Percentiles rank a stretch among this genome's conserved stretches.
These are phyloP conservation scores for Paulownia fortunei DNA, from an alignment of 257 asterid genomes.

Conservation along the genomic window DNA sequence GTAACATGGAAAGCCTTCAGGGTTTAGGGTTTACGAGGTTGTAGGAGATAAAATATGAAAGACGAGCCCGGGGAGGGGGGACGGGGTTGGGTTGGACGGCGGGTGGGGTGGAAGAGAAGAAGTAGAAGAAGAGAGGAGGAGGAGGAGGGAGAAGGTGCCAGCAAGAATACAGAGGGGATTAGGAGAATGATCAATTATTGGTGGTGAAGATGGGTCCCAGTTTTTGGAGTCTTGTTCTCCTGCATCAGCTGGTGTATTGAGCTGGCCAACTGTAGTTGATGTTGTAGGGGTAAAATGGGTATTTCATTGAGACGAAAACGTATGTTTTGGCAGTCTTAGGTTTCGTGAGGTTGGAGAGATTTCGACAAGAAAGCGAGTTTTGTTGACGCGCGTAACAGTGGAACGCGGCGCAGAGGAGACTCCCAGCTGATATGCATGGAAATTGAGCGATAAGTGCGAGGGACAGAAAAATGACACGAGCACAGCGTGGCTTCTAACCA, in stretches of 20 bases:
- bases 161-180: conserved; percentile 45
- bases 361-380: background rate
- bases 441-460: conserved; percentile 42
- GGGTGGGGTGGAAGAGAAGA: background rate
- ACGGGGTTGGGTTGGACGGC: background rate
- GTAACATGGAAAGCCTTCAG: conserved; percentile 27
- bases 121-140: conserved; percentile 9
- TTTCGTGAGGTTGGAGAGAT: too few relatives aligned
- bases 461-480: background rate
- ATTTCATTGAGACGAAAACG: background rate
- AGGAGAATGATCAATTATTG: conserved; percentile 61
- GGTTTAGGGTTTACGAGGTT: conserved; percentile 45
- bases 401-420: background rate
- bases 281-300: background rate
- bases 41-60: background rate
- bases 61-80: background rate
- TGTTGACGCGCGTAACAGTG: conserved; percentile 4
- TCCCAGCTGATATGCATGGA: conserved; percentile 40
- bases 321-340: background rate
- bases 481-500: background rate
- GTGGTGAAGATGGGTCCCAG: conserved; percentile 38
- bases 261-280: background rate
- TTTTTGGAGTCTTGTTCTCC: background rate
- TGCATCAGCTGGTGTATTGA: conserved; percentile 1
- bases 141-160: conserved; percentile 27